Evolutionary conservation across 345 rosid species (phyloP).

Genomic region (Heritiera fomes): DNA sequence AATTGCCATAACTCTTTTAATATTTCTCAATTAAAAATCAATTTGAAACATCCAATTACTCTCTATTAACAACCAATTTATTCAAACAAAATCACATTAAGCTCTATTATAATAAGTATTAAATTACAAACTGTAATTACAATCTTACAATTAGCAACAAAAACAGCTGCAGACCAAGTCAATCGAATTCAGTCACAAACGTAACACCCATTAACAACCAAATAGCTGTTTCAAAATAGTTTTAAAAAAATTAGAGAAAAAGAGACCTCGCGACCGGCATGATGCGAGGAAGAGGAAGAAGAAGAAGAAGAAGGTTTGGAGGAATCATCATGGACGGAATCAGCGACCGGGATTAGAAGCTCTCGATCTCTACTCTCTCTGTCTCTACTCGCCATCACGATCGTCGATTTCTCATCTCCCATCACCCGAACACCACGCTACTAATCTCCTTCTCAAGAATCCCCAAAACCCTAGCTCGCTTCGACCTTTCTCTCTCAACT

Average conservation of each 20-base stretch:
- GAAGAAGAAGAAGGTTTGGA: slow-evolving; percentile 69
- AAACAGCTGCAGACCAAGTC: background rate
- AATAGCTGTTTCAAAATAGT: background rate
- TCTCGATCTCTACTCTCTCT: slow-evolving; percentile 76
- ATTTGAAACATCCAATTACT: background rate
- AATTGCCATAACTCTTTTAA: background rate
- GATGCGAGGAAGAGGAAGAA: slow-evolving; percentile 51
- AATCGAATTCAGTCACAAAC: slow-evolving; percentile 14
- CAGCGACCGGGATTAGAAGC: slow-evolving; percentile 79
- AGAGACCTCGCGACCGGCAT: slow-evolving; percentile 78
- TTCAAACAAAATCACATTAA: background rate
- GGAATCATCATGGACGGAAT: slow-evolving; percentile 41
- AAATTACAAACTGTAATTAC: background rate
- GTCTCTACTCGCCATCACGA: slow-evolving; percentile 57
- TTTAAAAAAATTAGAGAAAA: background rate
- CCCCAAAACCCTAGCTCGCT: slow-evolving; percentile 19
- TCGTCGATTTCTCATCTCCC: slow-evolving; percentile 81
- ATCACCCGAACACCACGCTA: slow-evolving; percentile 33
- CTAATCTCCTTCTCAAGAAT: background rate
- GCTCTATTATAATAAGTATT: background rate
- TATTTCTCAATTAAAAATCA: background rate
- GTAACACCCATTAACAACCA: background rate
- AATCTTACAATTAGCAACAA: slow-evolving; percentile 24
- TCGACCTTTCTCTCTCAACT: background rate
- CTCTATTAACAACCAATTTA: too few relatives aligned